Base-by-base conservation (phyloP, 495 filamentous ascomycete genomes). In the Penicillium steckii region DNA sequence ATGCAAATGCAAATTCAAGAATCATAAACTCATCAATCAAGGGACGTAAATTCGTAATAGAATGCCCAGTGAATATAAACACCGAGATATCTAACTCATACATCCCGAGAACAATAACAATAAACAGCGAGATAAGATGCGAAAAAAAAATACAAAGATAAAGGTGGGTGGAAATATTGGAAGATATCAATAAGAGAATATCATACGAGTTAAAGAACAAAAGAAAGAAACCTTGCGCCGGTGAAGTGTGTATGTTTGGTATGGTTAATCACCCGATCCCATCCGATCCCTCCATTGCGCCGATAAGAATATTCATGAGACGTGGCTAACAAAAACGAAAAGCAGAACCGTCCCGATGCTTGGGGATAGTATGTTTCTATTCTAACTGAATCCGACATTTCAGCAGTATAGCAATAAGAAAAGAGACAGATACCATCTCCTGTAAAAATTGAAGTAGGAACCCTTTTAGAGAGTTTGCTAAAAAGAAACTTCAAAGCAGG, bases 341-440 rank as follows among this genome's bases (percentile, higher is more conserved):
- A 43, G 32, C 57, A 19, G 52, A 46, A 41, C 53, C 53, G 45
- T 51, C 51, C 48, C 42, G 55, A 56, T 61, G 58, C 55, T 43
- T 15, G 13, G 15, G n/a, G 33, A 37, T 7, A 15, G 33, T 7
- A 8, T 32, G n/a, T 32, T 4, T 32, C 29, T 32, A 13, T 1
- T n/a, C 0, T 13, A 3, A 13, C 29, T 32, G n/a, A n/a, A n/a
- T n/a, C n/a, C 29, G 2, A 8, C 10, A 8, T 13, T 32, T 32
- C 29, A 13, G n/a, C 29, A 2, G n/a, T 13, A 32, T 10, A 3
- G 33, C 15, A 37, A n/a, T 37, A 15, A 15, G 33, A 37, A 15
- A n/a, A n/a, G n/a, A 18, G 18, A n/a, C 8, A 37, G 13, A 37
- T 12, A 8, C 33, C 15, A 15, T 1, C 33, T 15, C 33, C 2